These are phyloP conservation scores for Alternaria infectoria DNA, from an alignment of 2,329 filamentous ascomycete genomes.

Conservation along the genomic window DNA sequence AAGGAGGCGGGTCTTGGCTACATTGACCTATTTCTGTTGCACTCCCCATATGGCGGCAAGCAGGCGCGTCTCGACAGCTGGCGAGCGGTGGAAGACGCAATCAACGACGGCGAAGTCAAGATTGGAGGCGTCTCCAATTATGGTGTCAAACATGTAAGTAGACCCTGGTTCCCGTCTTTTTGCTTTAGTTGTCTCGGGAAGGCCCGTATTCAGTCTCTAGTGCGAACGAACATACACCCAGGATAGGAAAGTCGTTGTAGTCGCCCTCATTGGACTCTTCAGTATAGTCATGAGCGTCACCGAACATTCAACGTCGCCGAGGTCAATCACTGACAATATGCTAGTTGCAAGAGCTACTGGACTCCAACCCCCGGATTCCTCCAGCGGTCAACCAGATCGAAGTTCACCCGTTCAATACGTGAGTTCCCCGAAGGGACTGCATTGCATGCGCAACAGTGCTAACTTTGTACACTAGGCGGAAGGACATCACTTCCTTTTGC, in stretches of 20 bases:
- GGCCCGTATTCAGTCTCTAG: constrained; percentile 1
- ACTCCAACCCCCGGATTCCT: constrained; percentile 64
- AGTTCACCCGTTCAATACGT: constrained; percentile 73
- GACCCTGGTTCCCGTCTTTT: constrained; percentile 4
- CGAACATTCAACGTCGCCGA: constrained; percentile 1
- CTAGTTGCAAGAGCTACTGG: constrained; percentile 72
- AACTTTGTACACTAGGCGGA: constrained; percentile 68
- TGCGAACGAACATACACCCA: constrained; percentile 9
- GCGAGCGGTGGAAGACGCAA: constrained; percentile 77
- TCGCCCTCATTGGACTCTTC: constrained; percentile 4
- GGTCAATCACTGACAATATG: constrained; percentile 17
- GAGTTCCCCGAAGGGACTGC: not conserved
- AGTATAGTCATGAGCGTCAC: not conserved
- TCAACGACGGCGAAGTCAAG: constrained; percentile 72
- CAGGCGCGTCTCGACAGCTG: constrained; percentile 73
- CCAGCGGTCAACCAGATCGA: constrained; percentile 81
- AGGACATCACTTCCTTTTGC: constrained; percentile 70
- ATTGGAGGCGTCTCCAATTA: constrained; percentile 81
- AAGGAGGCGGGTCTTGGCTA: constrained; percentile 72
- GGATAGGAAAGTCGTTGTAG: not conserved
- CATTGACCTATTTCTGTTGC: constrained; percentile 79
- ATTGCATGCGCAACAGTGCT: not conserved
- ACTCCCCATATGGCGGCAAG: constrained; percentile 78
- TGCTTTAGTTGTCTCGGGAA: constrained; percentile 10
- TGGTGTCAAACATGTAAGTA: constrained; percentile 72